Base-by-base conservation (phyloP, 2,329 filamentous ascomycete species). In the Thelonectria rubi region DNA sequence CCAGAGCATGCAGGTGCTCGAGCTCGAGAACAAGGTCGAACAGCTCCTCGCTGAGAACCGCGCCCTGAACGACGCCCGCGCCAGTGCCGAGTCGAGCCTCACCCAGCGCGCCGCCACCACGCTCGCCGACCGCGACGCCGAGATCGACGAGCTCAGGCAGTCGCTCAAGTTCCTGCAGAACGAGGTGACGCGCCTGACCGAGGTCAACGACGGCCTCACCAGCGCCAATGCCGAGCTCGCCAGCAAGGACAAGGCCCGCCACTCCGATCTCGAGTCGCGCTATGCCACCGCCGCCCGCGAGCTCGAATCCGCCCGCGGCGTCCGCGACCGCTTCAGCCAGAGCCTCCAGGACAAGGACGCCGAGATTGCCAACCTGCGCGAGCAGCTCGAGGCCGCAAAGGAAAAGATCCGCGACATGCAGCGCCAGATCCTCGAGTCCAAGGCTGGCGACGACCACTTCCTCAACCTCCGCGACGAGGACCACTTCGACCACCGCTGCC, bases 1-100 rank as follows among this genome's bases (percentile, higher is more conserved):
- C 75, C 95, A 97, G 79, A 98, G 94, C 84, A 94, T 98, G 89
- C 94, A 98, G 80, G 88, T 94, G 56, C 88, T 98, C 63, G 94
- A 99, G 72, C 88, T 99, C 74, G 93, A 98, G 81, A 84, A 87
- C 62, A 88, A 86, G 72, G 86, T 99, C 71, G 93, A 97, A 70
- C 90, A 94, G 77, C 84, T 99, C 66, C 82, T 91, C 42, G 88
- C 90, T 20, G 94, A 99, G 76, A 98, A 98, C 74, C 88, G 90
- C 58, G 81, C 88, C 64, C 87, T 99, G 26, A 84, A 87, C 69
- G 90, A 94, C 50, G 90, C 91, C 47, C 90, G 90, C 69, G 78
- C 84, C 55, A 86, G 86, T 50, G 87, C 91, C 56, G 92, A 97
- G 77, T 83, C 87, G 64, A 83, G 81, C 54, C 75, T 90, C 48